Base-by-base conservation (phyloP, 75 land plant genomes). In the Selaginella moellendorffii region DNA sequence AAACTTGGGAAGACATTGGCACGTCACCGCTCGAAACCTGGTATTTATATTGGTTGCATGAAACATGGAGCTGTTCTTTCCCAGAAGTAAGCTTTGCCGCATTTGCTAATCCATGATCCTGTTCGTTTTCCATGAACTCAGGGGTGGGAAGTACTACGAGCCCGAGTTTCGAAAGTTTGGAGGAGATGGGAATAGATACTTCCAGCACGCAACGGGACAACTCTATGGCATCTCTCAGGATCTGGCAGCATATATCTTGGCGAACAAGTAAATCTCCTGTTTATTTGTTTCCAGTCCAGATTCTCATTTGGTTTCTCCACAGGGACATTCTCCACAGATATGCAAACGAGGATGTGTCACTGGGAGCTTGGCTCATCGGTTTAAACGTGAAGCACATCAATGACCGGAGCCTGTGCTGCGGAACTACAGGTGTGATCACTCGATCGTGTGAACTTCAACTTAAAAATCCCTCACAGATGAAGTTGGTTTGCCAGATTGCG, bases 1-100 rank as follows among this genome's bases (percentile, higher is more conserved):
- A 51, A 76, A 74, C 65, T 8, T 58, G 54, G 70, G 66, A 24
- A 69, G 51, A 73, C 78, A 42, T 52, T 76, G 27, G 65, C 70
- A 21, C 65, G 62, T 8, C 70, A 76, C 61, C 63, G 65, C 17
- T 68, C 65, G 10, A 56, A 56, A 25, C 59, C 23, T 19, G 59
- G 59, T 24, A 56, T 56, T 8, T 56, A 56, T 24, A 56, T 56
- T 9, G 59, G 59, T 56, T 56, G 59, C 59, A 56, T 56, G 59
- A 56, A 56, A 56, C 9, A 5, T 9, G 59, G 59, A 19, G 25
- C 59, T 56, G 59, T 56, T 56, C 19, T 56, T 9, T 56, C 59
- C 2, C 59, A 56, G 24, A 56, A 56, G 59, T 56, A 76, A 26
- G 14, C 46, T 36, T n/a, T n/a, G n/a, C n/a, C n/a, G n/a, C 10